These are phyloP conservation scores for Thyridium curvatum DNA, from an alignment of 2,329 filamentous ascomycete genomes.

Conservation along the genomic window DNA sequence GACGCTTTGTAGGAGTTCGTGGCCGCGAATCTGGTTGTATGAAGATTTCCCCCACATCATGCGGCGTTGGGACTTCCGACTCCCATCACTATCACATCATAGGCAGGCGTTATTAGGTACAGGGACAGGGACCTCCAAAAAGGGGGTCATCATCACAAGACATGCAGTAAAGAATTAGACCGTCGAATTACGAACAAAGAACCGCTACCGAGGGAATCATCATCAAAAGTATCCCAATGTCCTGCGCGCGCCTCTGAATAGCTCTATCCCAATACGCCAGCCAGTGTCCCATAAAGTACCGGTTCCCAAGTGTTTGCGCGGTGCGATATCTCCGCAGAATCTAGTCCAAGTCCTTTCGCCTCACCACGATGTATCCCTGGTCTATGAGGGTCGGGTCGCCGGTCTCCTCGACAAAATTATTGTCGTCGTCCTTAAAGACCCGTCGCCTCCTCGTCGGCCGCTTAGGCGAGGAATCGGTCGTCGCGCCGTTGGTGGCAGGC, in stretches of 20 bases:
- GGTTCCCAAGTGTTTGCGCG: background rate
- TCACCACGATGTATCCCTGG: conserved; percentile 48
- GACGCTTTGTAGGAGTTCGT: conserved; percentile 48
- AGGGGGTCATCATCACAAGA: too few species aligned
- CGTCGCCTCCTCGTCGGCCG: conserved; percentile 9
- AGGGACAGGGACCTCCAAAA: too few species aligned
- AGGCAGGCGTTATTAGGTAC: too few species aligned
- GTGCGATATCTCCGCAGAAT: background rate
- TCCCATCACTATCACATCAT: too few species aligned
- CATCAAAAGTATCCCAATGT: too few species aligned
- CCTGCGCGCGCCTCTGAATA: too few species aligned
- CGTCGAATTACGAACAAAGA: too few species aligned
- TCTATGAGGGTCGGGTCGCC: conserved; percentile 39
- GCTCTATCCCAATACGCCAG: too few species aligned
- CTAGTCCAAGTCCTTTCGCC: conserved; percentile 45
- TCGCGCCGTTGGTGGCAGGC: background rate
- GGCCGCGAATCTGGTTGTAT: conserved; percentile 42
- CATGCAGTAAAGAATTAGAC: too few species aligned
- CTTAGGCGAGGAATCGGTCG: conserved; percentile 10
- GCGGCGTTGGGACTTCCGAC: too few species aligned
- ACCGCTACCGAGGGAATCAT: too few species aligned
- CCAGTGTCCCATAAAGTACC: too few species aligned
- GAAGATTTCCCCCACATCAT: conserved; percentile 3
- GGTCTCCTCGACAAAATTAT: conserved; percentile 41
- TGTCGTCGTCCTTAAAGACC: conserved; percentile 29